Percentiles rank a stretch among this genome's conserved stretches.
phyloP scores from a whole-genome alignment of 306 rosid genomes.

The Begonia fuchsioides region DNA sequence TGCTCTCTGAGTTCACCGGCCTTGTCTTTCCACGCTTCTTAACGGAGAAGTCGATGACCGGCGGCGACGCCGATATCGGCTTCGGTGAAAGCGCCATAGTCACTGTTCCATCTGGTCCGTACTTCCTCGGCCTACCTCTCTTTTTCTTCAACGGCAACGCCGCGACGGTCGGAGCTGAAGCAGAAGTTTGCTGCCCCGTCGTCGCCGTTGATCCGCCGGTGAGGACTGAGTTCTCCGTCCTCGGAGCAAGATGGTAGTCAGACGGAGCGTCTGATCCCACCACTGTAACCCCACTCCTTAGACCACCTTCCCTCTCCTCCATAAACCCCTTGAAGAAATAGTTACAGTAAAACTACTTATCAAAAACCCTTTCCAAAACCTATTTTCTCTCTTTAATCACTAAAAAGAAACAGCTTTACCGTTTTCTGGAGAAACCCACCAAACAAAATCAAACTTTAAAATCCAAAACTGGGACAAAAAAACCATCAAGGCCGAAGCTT shows the following conservation, averaged over 20 bases:
- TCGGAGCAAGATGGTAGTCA: slow-evolving; percentile 81
- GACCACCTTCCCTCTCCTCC: slow-evolving; percentile 77
- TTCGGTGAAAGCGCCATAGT: slow-evolving; percentile 68
- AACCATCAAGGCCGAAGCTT: not conserved
- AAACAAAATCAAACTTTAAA: slow-evolving; percentile 7
- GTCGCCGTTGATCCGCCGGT: slow-evolving; percentile 38
- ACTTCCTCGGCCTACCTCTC: slow-evolving; percentile 93
- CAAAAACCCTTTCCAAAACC: slow-evolving; percentile 7
- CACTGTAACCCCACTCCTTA: slow-evolving; percentile 80
- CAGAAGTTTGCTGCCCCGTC: slow-evolving; percentile 8
- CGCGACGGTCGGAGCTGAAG: slow-evolving; percentile 7
- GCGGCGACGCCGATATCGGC: slow-evolving; percentile 86
- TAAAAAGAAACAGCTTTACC: slow-evolving; percentile 4
- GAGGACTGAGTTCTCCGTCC: slow-evolving; percentile 40
- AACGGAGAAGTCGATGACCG: slow-evolving; percentile 85
- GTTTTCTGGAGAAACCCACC: too few species aligned
- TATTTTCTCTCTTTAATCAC: slow-evolving; percentile 4
- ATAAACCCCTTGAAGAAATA: slow-evolving; percentile 30
- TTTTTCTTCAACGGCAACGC: slow-evolving; percentile 62
- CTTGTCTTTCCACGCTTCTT: slow-evolving; percentile 68
- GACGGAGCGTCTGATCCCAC: slow-evolving; percentile 97
- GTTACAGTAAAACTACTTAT: slow-evolving; percentile 20
- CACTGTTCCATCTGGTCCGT: slow-evolving; percentile 76
- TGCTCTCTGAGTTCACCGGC: slow-evolving; percentile 69
- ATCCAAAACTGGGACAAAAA: slow-evolving; percentile 8